Conservation (phyloP, 2,329 filamentous ascomycete species). For the Thielaviopsis euricoi region DNA sequence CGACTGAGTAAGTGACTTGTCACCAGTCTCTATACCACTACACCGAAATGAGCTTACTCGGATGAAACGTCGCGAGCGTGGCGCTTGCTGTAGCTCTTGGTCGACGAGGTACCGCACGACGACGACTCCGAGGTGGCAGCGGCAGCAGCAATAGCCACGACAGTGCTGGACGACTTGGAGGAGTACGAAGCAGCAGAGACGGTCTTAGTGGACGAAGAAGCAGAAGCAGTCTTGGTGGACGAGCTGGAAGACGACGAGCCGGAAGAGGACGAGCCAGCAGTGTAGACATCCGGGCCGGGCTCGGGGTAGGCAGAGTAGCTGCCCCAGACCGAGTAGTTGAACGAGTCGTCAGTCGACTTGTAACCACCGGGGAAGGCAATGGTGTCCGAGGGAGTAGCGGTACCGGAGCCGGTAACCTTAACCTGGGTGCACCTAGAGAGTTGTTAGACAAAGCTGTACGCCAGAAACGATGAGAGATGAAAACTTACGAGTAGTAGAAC, state of each 20-base stretch:
- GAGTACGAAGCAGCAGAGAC: background rate
- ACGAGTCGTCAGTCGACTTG: conserved; percentile 14
- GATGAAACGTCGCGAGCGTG: background rate
- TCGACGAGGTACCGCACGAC: background rate
- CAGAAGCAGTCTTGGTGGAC: too few relatives aligned
- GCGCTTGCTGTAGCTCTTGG: background rate
- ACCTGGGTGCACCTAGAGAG: background rate
- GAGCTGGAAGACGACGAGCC: too few relatives aligned
- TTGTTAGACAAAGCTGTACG: background rate
- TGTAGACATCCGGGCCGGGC: conserved; percentile 8
- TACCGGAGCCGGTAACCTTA: background rate
- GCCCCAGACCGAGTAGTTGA: conserved; percentile 17
- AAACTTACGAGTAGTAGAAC: conserved; percentile 20
- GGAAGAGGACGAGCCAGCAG: background rate
- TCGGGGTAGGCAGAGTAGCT: conserved; percentile 13
- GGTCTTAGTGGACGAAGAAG: background rate
- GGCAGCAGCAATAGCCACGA: background rate
- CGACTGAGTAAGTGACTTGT: background rate
- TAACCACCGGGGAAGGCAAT: conserved; percentile 17
- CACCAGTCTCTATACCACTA: too few relatives aligned
- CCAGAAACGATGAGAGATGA: conserved; percentile 16
- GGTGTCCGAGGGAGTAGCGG: background rate
- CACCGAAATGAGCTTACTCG: background rate
- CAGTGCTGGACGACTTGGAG: background rate
- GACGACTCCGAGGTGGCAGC: background rate